Base-by-base conservation (phyloP, 2,329 filamentous ascomycete genomes). In the Diaporthe vaccinii region DNA sequence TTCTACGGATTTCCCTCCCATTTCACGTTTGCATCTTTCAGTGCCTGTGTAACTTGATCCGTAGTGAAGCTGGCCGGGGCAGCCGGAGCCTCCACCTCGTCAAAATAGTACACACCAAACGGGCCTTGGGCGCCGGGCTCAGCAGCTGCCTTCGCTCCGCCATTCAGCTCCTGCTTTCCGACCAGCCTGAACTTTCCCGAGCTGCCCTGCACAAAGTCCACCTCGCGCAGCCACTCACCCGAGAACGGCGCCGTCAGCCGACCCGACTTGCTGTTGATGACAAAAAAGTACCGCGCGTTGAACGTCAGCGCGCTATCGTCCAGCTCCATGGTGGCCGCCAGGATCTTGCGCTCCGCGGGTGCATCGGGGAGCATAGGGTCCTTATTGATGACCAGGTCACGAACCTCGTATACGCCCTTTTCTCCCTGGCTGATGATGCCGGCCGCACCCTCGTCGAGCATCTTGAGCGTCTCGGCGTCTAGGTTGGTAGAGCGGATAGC, bases 191-290 rank as follows among this genome's bases (percentile, higher is more conserved):
- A 59, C 22, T 59, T 59, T 34, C 57, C 57, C 57, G 57, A 59
- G 34, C 34, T 39, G 57, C 57, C 57, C 34, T 59, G 57, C 20
- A 39, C 57, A 20, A 59, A 59, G 14, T 59, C 57, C 22, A 59
- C 22, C 34, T 59, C 57, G 7, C 57, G 57, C 34, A 59, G 57
- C 57, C 57, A 59, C 57, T 59, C 22, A 10, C 34, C 34, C 22
- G 57, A 59, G 22, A 59, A 25, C 0, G 57, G 57, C 57, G 57
- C 57, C 22, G 57, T 39, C 22, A 59, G 1, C 34, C 57, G 57
- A 34, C 57, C 57, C 34, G 57, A 59, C 57, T 59, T 59, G 57
- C 57, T 59, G 34, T 59, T 59, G 57, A 59, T 59, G 12, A 59
- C 34, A 4, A 59, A 59, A 10, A 59, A 59, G 34, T 59, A 59